phyloP scores from a whole-genome alignment of 148 eudicot genomes.

The Drosera capensis region DNA sequence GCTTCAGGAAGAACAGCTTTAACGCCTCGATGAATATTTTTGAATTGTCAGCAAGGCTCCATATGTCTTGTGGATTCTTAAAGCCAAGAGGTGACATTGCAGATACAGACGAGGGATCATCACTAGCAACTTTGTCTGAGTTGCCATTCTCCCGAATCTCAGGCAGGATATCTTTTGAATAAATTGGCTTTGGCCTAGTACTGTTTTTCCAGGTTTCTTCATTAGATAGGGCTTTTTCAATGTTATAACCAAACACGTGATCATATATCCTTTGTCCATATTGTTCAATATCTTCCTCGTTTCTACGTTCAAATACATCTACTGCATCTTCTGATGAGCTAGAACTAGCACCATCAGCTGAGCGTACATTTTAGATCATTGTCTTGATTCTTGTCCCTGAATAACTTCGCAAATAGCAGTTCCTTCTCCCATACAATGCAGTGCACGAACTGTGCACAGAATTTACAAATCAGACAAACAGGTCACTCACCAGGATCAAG shows the following conservation, averaged over 20 bases:
- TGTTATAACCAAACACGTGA: slow-evolving; percentile 93
- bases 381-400: slow-evolving; percentile 86
- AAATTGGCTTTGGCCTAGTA: slow-evolving; percentile 66
- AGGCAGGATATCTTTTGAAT: slow-evolving; percentile 38
- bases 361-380: slow-evolving; percentile 91
- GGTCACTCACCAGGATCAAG: not conserved
- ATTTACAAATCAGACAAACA: not conserved
- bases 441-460: slow-evolving; percentile 78
- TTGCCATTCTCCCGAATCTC: slow-evolving; percentile 49
- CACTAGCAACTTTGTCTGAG: slow-evolving; percentile 13
- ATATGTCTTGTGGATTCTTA: slow-evolving; percentile 87
- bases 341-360: slow-evolving; percentile 65
- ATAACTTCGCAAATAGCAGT: slow-evolving; percentile 79
- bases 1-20: slow-evolving; percentile 45
- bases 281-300: slow-evolving; percentile 51
- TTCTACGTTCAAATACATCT: slow-evolving; percentile 66
- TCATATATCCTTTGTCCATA: slow-evolving; percentile 78
- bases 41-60: slow-evolving; percentile 76
- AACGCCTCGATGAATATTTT: slow-evolving; percentile 68
- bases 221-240: slow-evolving; percentile 74
- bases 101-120: slow-evolving; percentile 46
- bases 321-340: slow-evolving; percentile 54
- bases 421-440: slow-evolving; percentile 99
- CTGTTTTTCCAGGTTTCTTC: slow-evolving; percentile 97
- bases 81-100: slow-evolving; percentile 82